Evolutionary conservation across 2,329 filamentous ascomycete genomes (phyloP).

Genomic region (Polychaeton citri): DNA sequence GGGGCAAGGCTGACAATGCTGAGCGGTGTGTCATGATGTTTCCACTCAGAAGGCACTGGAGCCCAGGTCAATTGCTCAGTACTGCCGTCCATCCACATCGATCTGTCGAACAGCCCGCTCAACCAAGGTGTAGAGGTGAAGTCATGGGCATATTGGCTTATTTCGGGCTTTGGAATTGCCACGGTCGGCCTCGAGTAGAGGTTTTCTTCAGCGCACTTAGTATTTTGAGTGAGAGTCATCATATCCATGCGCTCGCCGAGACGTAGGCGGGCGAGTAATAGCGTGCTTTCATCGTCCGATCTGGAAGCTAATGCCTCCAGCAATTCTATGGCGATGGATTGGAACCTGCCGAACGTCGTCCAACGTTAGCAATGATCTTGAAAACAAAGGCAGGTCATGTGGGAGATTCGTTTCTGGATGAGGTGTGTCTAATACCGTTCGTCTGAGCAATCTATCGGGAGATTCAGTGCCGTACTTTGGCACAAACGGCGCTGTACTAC

Average conservation of each 20-base stretch:
- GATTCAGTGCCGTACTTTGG: background rate
- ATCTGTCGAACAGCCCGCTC: background rate
- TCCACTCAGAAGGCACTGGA: background rate
- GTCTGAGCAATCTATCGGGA: background rate
- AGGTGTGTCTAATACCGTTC: too few relatives aligned
- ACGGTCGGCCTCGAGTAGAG: background rate
- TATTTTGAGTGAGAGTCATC: background rate
- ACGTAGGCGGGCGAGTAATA: constrained; percentile 1
- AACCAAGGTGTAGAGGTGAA: constrained; percentile 1
- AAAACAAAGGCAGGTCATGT: too few relatives aligned
- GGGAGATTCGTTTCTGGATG: too few relatives aligned
- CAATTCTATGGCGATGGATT: background rate
- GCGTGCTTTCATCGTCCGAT: constrained; percentile 1
- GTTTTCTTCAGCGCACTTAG: too few relatives aligned
- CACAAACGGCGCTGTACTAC: too few relatives aligned
- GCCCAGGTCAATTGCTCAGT: background rate
- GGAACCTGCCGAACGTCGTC: background rate
- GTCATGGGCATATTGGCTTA: background rate
- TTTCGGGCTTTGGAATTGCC: background rate
- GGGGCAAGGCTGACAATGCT: constrained; percentile 1
- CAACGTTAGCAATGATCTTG: too few relatives aligned
- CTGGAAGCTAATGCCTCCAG: background rate
- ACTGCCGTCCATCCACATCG: background rate
- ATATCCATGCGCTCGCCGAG: background rate
- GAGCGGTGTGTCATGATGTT: background rate